Base-by-base conservation (phyloP, 371 early-diverging fungal genomes). In the Mortierella sp. region DNA sequence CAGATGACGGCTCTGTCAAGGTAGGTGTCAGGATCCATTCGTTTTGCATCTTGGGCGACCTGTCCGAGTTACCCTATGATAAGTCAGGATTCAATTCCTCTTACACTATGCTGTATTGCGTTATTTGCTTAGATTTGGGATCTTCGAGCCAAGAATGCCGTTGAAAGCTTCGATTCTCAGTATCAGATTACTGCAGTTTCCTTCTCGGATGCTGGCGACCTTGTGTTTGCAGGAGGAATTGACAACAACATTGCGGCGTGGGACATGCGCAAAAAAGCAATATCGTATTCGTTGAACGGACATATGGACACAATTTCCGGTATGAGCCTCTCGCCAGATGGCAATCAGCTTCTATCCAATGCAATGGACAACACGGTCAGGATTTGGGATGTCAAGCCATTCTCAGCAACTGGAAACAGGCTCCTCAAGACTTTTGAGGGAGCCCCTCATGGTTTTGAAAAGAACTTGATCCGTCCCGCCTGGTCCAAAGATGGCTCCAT, bases 361-460 rank as follows among this genome's bases (percentile, higher is more conserved):
- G 86, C 93, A 1, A 93, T 96, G 92, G 98, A 98, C 82, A 96
- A 94, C 72, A 95, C 95, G 21, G 94, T 95, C n/a, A 87, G 95
- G 39, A 88, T 94, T 41, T 97, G 97, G 97, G 96, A 97, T 79
- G 88, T 96, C 24, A 94, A 94, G 39, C 97, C 96, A 10, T 96
- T 94, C 70, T 90, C 91, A 4, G 81, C 89, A 18, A 82, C 71
- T 5, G 76, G 70, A 9, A 87, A 87, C 64, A 87, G 96, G 18
- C 78, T 87, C 41, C 56, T 85, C 42, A 89, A 88, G 64, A 82
- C 84, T 8, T 87, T 92, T 72, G 91, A 94, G 72, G 94, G 98
- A 1, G 96, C 96, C 5, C 96, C 97, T 27, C 96, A 96, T 71
- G 96, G 95, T 6, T 94, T 91, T 62, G 97, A 96, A 72, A 94